Percentiles rank a stretch among this genome's conserved stretches.
These are phyloP conservation scores for Clitoria ternatea DNA, from an alignment of 306 rosid genomes.

Conservation along the genomic window DNA sequence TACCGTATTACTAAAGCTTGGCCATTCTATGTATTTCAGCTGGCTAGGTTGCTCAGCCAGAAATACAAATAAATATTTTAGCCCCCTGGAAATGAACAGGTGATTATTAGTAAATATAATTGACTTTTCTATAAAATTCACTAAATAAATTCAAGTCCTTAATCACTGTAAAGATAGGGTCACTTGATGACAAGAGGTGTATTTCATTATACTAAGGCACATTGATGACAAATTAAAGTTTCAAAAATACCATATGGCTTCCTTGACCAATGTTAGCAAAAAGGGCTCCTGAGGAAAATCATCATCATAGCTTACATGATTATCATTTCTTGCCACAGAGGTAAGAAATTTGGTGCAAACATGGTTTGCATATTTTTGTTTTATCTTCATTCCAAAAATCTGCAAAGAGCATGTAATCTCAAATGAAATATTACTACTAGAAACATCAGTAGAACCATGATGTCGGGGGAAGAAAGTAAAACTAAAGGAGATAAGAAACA, in stretches of 20 bases:
- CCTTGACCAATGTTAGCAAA: constrained; percentile 47
- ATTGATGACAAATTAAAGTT: background rate
- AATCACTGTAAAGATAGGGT: background rate
- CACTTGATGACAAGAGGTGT: background rate
- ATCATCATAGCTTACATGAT: constrained; percentile 33
- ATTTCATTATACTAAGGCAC: background rate
- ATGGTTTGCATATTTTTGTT: constrained; percentile 18
- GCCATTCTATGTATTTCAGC: constrained; percentile 89
- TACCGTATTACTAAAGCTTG: constrained; percentile 73
- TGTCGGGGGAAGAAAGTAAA: background rate
- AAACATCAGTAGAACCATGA: background rate
- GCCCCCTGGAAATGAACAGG: constrained; percentile 38
- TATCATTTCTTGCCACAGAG: constrained; percentile 40
- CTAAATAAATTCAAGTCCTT: background rate
- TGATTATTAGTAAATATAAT: background rate
- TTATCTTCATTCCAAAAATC: constrained; percentile 28
- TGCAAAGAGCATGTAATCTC: constrained; percentile 28
- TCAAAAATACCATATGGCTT: constrained; percentile 49
- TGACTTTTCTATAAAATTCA: background rate
- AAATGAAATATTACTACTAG: constrained; percentile 1
- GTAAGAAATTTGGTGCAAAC: constrained; percentile 29
- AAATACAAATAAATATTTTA: constrained; percentile 53
- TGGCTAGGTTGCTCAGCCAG: constrained; percentile 89
- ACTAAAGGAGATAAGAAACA: background rate
- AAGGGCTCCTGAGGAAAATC: constrained; percentile 57